Percentiles rank a stretch among this genome's conserved stretches.
Evolutionary conservation across 345 rosid genomes (phyloP).

Genomic region (Angophora floribunda): DNA sequence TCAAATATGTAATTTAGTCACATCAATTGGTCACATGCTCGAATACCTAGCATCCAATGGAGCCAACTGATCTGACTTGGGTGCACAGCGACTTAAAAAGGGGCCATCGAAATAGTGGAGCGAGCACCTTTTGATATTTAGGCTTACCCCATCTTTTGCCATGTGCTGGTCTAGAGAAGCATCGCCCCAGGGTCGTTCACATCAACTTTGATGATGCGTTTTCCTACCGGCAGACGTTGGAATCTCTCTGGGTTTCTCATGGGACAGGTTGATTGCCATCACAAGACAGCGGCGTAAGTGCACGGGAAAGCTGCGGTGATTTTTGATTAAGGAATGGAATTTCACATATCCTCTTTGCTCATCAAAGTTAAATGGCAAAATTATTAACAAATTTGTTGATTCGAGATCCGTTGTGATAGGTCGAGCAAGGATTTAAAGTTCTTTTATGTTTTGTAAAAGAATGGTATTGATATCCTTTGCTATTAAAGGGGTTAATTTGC

Average conservation of each 20-base stretch:
- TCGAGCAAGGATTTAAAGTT: neutral
- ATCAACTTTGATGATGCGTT: neutral
- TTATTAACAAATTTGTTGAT: neutral
- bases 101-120: neutral
- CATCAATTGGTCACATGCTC: neutral
- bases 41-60: neutral
- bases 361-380: neutral
- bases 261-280: neutral
- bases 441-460: neutral
- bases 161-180: neutral
- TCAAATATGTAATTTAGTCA: neutral
- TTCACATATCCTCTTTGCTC: neutral
- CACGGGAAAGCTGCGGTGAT: neutral
- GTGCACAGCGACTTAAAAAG: neutral
- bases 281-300: neutral
- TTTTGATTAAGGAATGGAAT: neutral
- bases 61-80: neutral
- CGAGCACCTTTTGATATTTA: neutral
- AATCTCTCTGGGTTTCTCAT: neutral
- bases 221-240: neutral
- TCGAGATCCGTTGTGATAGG: neutral
- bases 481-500: neutral
- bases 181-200: neutral
- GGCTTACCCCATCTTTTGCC: neutral
- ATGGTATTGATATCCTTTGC: neutral